Conservation (phyloP, 768 basidiomycete species). For the Panaeolus cyanescens region DNA sequence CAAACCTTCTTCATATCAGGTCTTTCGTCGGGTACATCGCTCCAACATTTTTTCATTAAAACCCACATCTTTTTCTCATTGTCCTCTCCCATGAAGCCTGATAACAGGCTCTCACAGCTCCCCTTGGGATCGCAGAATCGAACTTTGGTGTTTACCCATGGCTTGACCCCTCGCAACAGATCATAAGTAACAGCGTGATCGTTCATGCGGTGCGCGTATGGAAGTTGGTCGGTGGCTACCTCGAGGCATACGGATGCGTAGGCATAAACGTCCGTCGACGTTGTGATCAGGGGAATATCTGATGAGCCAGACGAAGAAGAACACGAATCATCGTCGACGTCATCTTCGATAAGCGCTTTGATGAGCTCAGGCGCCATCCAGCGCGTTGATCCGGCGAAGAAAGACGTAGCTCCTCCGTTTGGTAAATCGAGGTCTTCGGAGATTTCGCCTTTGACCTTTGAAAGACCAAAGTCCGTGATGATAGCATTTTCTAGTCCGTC, state of each 20-base stretch:
- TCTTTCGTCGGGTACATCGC: neutral
- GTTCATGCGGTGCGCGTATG: slow-evolving; percentile 54
- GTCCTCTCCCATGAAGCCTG: neutral
- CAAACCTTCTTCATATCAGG: neutral
- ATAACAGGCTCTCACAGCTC: neutral
- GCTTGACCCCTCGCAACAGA: slow-evolving; percentile 52
- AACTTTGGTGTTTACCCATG: slow-evolving; percentile 33
- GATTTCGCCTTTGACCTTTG: slow-evolving; percentile 58
- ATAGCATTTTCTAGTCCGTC: slow-evolving; percentile 51
- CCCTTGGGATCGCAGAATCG: neutral
- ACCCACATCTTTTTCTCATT: neutral
- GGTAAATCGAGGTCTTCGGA: slow-evolving; percentile 26
- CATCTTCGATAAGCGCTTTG: slow-evolving; percentile 49
- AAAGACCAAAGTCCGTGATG: slow-evolving; percentile 65
- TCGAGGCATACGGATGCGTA: slow-evolving; percentile 63
- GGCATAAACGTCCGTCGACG: slow-evolving; percentile 59
- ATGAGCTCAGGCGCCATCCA: slow-evolving; percentile 66
- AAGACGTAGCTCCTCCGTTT: slow-evolving; percentile 38
- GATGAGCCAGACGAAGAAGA: neutral
- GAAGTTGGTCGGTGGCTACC: slow-evolving; percentile 54
- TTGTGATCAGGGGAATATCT: slow-evolving; percentile 44
- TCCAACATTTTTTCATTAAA: neutral
- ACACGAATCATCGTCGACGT: slow-evolving; percentile 16
- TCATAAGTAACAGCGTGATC: slow-evolving; percentile 59
- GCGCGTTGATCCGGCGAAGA: slow-evolving; percentile 48